phyloP scores from a whole-genome alignment of 2,329 filamentous ascomycete genomes.

The Cyphellophora attinorum region DNA sequence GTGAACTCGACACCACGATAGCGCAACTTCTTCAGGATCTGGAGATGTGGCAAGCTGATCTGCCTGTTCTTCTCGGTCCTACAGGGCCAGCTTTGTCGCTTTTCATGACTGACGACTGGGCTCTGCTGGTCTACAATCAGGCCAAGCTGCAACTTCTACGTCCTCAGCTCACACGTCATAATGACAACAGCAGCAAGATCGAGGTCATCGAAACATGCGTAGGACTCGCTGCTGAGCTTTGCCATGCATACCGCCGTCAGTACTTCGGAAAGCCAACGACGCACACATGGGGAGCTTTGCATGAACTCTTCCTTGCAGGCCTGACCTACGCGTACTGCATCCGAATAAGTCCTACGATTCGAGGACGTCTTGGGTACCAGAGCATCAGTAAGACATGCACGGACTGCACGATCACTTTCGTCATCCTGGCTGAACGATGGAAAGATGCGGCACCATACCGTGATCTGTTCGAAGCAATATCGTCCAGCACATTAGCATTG shows the following conservation, averaged over 20 bases:
- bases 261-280: slow-evolving; percentile 7
- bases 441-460: slow-evolving; percentile 22
- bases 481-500: no score
- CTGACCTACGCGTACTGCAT: slow-evolving; percentile 25
- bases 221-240: slow-evolving; percentile 9
- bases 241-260: slow-evolving; percentile 6
- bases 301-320: slow-evolving; percentile 19
- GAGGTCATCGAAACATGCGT: slow-evolving; percentile 19
- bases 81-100: slow-evolving; percentile 4
- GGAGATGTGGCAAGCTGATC: no score
- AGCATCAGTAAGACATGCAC: slow-evolving; percentile 20
- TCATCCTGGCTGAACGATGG: slow-evolving; percentile 25
- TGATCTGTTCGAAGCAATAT: slow-evolving; percentile 25
- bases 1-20: no score
- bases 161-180: slow-evolving; percentile 11
- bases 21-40: no score
- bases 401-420: slow-evolving; percentile 23
- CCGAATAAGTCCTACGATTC: slow-evolving; percentile 19
- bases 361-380: slow-evolving; percentile 9
- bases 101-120: slow-evolving; percentile 10
- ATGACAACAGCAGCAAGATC: slow-evolving; percentile 8
- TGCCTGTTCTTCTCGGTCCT: no score
- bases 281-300: slow-evolving; percentile 18
- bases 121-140: slow-evolving; percentile 13
- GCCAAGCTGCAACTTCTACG: slow-evolving; percentile 19